Evolutionary conservation across 805 yeast genomes (phyloP), one percentile per base, ranked within the genome.

Genomic region (Cyberlindnera nakhonratchasimensis): DNA sequence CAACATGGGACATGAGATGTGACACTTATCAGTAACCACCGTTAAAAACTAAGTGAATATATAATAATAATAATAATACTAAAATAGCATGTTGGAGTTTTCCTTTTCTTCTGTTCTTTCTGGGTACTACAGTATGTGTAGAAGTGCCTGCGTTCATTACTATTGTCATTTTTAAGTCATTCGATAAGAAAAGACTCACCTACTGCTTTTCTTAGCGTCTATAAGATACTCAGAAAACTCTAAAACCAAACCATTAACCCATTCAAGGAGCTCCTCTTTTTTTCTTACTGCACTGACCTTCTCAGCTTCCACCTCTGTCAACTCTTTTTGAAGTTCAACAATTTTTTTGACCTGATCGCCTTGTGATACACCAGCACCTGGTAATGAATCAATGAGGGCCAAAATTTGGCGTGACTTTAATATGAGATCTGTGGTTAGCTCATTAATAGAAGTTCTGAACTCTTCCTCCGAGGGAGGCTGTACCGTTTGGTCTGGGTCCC

Each of bases 311-410:
- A 80, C 78, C 11, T 69, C 65, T 11, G 72, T 70, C 41, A 90
- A 64, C 51, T 86, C 86, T 34, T 61, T 59, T 37, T 86, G 83
- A 35, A 93, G 66, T 12, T 67, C 69, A 38, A 73, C 75, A 14
- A 91, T 85, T 45, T 74, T 72, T 21, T 66, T 64, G 59, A 89
- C 60, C 62, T 90, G 98, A 41, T 78, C 82, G 34, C 72, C 76
- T 19, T 86, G 84, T 2, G 90, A 78, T 1, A 84, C 90, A 8
- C 95, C 96, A 3, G 88, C 86, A 11, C 97, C 98, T 0, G 99
- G 99, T 32, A 91, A 67, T 3, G 95, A 79, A 57, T 86, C 95
- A 29, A 91, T 89, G 21, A 91, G 75, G 55, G 86, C 80, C 29
- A 86, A 75, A 13, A 91, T 85, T 61, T 93, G 98, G 53, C 95